These are phyloP conservation scores for Rhynchospora tenuis DNA, from an alignment of 176 grass and related monocot species.

Conservation along the genomic window DNA sequence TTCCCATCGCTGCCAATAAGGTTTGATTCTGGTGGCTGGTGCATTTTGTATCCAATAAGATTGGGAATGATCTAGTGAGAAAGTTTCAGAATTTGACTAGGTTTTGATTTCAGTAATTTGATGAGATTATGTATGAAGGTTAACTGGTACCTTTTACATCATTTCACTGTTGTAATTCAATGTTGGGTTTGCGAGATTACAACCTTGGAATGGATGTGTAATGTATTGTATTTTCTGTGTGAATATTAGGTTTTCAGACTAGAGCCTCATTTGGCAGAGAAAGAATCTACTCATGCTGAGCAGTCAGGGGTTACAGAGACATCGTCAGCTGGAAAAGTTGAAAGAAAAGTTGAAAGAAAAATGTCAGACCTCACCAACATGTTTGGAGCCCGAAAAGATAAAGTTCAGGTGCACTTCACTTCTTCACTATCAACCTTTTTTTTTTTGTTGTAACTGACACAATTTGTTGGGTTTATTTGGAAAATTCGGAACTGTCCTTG, in stretches of 20 bases:
- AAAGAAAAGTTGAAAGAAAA: slow-evolving; percentile 40
- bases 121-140: not conserved
- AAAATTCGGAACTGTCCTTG: not conserved
- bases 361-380: slow-evolving; percentile 39
- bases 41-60: not conserved
- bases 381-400: slow-evolving; percentile 66
- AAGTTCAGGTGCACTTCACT: slow-evolving; percentile 36
- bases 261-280: slow-evolving; percentile 43
- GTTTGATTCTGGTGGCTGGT: slow-evolving; percentile 10
- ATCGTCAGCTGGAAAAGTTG: slow-evolving; percentile 33
- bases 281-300: slow-evolving; percentile 34
- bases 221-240: slow-evolving; percentile 12
- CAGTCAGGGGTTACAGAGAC: slow-evolving; percentile 41
- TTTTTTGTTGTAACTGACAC: not conserved
- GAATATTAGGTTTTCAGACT: slow-evolving; percentile 77
- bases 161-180: not conserved
- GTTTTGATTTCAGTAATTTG: not conserved
- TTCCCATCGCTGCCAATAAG: slow-evolving; percentile 68
- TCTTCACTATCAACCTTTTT: not conserved
- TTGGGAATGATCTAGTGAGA: not conserved
- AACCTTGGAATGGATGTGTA: not conserved
- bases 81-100: not conserved
- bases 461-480: not conserved
- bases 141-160: not conserved
- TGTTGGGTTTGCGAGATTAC: not conserved